Base-by-base conservation (phyloP, 257 asterid genomes). In the Schizonepeta tenuifolia region DNA sequence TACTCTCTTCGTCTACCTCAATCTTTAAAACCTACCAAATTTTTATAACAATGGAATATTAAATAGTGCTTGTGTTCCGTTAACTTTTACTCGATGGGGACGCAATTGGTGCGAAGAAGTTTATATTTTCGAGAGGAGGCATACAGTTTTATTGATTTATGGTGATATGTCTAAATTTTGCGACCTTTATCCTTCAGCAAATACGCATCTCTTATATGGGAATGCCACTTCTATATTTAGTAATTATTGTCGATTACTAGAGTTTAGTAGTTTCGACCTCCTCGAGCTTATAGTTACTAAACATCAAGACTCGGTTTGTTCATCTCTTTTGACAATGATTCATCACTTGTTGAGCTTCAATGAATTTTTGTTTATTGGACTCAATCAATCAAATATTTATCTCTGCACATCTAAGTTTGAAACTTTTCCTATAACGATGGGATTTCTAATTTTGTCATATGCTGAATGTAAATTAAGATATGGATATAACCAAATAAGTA, bases 61-160 rank as follows among this genome's bases (percentile, higher is more conserved):
- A 74, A 55, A 22, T 74, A 40, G 61, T 49, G 60, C 44, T 46
- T 65, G 68, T 33, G 51, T 40, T 49, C 65, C 72, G 44, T 62
- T 69, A 4, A 43, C 11, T 53, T 36, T 62, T 17, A 35, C 18
- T 49, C 26, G 38, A 65, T 51, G 55, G 22, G 49, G 28, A 47
- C 28, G 13, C n/a, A 12, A 41, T 18, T 44, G 3, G 40, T 24
- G 55, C 46, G 49, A 40, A 28, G 3, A 28, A 28, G 3, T 1
- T 3, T 28, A 28, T 28, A 4, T 31, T 31, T 44, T 13, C 5
- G 17, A 11, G 26, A 49, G 56, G 56, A 49, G 56, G 17, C 56
- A 17, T 50, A 43, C 28, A 36, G 44, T 36, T 47, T 14, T 24
- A 54, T 33, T n/a, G 53, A 58, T 40, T 70, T 14, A 10, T 43